These are phyloP conservation scores for Podospora australis DNA, from an alignment of 495 filamentous ascomycete species.

Conservation along the genomic window DNA sequence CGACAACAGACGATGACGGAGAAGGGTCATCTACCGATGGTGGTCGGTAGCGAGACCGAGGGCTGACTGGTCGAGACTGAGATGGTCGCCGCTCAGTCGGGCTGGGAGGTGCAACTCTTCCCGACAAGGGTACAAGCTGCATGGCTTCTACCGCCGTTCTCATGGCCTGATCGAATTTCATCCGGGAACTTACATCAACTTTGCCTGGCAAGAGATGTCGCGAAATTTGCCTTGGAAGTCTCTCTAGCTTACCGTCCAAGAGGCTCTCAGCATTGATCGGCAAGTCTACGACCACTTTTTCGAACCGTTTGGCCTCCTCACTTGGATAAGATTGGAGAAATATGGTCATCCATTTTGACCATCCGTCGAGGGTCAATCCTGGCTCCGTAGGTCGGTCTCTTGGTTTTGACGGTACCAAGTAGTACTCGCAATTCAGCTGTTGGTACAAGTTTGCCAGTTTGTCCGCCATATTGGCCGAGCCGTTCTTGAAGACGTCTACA, in stretches of 20 bases:
- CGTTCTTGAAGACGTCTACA: slow-evolving; percentile 12
- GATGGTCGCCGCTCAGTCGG: background rate
- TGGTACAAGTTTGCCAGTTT: slow-evolving; percentile 60
- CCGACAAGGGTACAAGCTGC: slow-evolving; percentile 2
- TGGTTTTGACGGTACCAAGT: slow-evolving; percentile 62
- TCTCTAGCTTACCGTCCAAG: slow-evolving; percentile 62
- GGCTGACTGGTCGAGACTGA: background rate
- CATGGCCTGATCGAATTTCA: slow-evolving; percentile 22
- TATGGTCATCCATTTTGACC: slow-evolving; percentile 67
- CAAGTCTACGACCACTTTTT: slow-evolving; percentile 65
- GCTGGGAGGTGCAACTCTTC: background rate
- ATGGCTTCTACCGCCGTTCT: slow-evolving; percentile 22
- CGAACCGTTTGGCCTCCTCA: slow-evolving; percentile 66
- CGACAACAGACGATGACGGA: background rate
- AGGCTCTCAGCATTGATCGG: slow-evolving; percentile 55
- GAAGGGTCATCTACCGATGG: background rate
- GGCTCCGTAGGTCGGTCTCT: slow-evolving; percentile 62
- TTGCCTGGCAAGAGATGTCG: slow-evolving; percentile 61
- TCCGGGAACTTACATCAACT: slow-evolving; percentile 21
- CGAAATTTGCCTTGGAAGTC: slow-evolving; percentile 73
- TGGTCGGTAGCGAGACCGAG: slow-evolving; percentile 7
- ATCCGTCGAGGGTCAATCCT: slow-evolving; percentile 72
- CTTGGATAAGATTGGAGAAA: slow-evolving; percentile 74
- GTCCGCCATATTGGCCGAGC: slow-evolving; percentile 23
- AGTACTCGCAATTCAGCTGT: slow-evolving; percentile 71